phyloP scores from a whole-genome alignment of 129 eudicot species.

The Saussurea involucrata region DNA sequence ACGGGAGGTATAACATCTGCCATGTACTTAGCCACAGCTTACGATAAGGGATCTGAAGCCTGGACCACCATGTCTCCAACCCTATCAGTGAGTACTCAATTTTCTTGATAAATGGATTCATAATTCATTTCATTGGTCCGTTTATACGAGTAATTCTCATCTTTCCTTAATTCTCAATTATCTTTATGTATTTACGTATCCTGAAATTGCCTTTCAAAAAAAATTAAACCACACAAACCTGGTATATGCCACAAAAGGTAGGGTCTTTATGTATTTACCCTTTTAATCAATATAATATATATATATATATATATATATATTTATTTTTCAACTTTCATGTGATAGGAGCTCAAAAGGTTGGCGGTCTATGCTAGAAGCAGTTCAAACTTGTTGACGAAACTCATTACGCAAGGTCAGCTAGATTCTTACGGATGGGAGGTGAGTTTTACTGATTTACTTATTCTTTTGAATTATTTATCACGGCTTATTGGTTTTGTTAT shows the following conservation, averaged over 20 bases:
- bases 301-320: too few relatives aligned
- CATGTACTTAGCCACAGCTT: conserved; percentile 82
- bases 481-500: background rate
- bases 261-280: too few relatives aligned
- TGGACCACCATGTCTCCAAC: conserved; percentile 78
- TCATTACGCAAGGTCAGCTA: conserved; percentile 56
- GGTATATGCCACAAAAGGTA: too few relatives aligned
- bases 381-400: conserved; percentile 67
- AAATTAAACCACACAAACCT: background rate
- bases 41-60: conserved; percentile 85
- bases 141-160: background rate
- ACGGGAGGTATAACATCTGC: conserved; percentile 50
- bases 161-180: background rate
- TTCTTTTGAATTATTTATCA: background rate
- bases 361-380: conserved; percentile 90
- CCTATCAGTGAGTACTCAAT: conserved; percentile 49
- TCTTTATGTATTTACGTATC: background rate
- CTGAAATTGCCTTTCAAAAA: too few relatives aligned
- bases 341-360: conserved; percentile 78
- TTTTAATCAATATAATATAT: background rate
- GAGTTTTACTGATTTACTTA: conserved; percentile 14
- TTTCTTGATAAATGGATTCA: background rate
- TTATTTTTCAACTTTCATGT: conserved; percentile 10
- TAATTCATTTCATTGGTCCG: background rate
- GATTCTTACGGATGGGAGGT: conserved; percentile 91